Percentiles rank a stretch among this genome's conserved stretches.
phyloP scores from a whole-genome alignment of 371 early-diverging fungal genomes.

The Apophysomyces elegans region DNA sequence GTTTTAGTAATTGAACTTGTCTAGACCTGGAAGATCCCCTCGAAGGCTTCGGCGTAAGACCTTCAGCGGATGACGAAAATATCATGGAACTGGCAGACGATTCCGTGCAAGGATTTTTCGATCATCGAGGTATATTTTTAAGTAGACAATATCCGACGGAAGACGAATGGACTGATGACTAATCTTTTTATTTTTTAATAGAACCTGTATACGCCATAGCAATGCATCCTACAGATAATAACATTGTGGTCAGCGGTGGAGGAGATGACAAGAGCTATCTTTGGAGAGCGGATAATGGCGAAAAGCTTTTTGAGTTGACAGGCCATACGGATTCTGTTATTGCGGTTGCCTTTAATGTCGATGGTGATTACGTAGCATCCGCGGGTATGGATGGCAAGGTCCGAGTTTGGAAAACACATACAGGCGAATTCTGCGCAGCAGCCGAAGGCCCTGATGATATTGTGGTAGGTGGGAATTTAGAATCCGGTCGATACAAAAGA shows the following conservation, averaged over 20 bases:
- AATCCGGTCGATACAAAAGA: not conserved
- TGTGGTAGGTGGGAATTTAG: conserved; percentile 48
- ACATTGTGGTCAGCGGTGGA: conserved; percentile 82
- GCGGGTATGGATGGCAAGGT: conserved; percentile 96
- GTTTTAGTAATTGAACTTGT: too few species aligned
- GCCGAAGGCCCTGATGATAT: conserved; percentile 95
- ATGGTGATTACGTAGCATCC: conserved; percentile 87
- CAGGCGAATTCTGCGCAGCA: conserved; percentile 61
- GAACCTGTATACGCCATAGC: conserved; percentile 90
- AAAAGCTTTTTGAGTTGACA: conserved; percentile 62
- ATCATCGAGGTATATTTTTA: conserved; percentile 70
- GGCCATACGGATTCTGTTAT: conserved; percentile 91
- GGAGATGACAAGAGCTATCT: conserved; percentile 93
- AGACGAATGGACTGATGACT: not conserved
- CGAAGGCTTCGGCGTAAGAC: conserved; percentile 42
- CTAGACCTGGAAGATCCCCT: conserved; percentile 18
- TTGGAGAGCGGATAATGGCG: conserved; percentile 89
- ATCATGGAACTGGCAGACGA: conserved; percentile 82
- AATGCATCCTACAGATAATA: conserved; percentile 77
- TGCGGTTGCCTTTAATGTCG: conserved; percentile 80
- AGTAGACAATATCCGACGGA: not conserved
- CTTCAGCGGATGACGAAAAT: conserved; percentile 56
- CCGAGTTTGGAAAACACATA: conserved; percentile 76
- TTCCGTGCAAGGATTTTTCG: conserved; percentile 92
- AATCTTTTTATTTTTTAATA: conserved; percentile 16